Evolutionary conservation across 495 filamentous ascomycete genomes (phyloP).

Genomic region (Aspergillus affinis): DNA sequence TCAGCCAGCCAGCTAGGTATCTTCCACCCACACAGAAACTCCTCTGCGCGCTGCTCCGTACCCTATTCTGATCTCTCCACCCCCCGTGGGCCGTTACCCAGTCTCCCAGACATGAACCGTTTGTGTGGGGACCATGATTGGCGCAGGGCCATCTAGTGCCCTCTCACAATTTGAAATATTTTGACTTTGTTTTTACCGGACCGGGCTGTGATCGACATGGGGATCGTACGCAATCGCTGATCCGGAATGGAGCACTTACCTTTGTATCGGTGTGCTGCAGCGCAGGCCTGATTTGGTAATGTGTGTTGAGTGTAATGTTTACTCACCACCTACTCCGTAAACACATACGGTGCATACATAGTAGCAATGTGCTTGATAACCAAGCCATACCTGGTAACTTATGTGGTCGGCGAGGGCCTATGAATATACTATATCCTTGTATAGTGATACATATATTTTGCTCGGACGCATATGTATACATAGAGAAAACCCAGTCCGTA

Average conservation of each 20-base stretch:
- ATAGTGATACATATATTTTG: not conserved
- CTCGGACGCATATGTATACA: not conserved
- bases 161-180: conserved; percentile 26
- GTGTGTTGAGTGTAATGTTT: not conserved
- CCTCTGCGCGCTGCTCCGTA: not conserved
- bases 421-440: not conserved
- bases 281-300: not conserved
- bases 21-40: not conserved
- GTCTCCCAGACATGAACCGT: conserved; percentile 21
- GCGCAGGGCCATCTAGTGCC: conserved; percentile 16
- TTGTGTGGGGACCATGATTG: conserved; percentile 27
- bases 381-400: not conserved
- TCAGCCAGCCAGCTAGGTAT: conserved; percentile 17
- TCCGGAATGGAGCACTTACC: conserved; percentile 6
- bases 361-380: too few species aligned
- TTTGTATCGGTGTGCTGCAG: conserved; percentile 12
- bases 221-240: conserved; percentile 16
- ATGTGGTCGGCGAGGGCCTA: not conserved
- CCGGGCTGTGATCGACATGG: conserved; percentile 19
- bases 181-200: conserved; percentile 20
- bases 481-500: not conserved
- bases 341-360: not conserved
- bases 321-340: not conserved
- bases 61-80: conserved; percentile 17
- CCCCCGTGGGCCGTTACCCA: conserved; percentile 24